Evolutionary conservation across 2,329 filamentous ascomycete genomes (phyloP).

Genomic region (Hymenoscyphus repandus): DNA sequence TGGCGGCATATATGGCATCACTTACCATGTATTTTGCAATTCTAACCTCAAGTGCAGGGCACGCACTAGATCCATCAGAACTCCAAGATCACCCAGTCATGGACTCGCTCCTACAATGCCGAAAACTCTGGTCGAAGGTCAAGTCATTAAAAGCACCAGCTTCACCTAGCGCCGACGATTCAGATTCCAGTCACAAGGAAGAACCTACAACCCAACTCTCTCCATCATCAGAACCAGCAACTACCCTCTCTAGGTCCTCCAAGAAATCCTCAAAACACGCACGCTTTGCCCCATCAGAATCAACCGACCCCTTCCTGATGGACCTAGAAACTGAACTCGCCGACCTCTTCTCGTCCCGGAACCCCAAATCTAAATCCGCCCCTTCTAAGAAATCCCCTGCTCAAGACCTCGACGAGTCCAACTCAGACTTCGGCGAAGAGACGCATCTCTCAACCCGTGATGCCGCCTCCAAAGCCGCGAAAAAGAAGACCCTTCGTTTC

Average conservation of each 20-base stretch:
- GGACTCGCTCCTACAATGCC: constrained; percentile 73
- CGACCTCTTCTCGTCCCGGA: constrained; percentile 36
- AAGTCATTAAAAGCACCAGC: constrained; percentile 51
- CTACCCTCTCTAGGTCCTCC: constrained; percentile 31
- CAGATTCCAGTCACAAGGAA: constrained; percentile 21
- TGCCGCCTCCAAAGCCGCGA: constrained; percentile 78
- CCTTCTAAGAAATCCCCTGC: constrained; percentile 39
- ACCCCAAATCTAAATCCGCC: constrained; percentile 21
- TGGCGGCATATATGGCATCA: constrained; percentile 80
- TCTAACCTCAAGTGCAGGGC: constrained; percentile 67
- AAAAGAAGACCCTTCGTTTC: constrained; percentile 91
- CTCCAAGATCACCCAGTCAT: constrained; percentile 89
- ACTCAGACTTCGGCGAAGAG: constrained; percentile 87
- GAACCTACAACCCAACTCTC: neutral
- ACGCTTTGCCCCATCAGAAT: constrained; percentile 28
- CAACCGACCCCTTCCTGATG: constrained; percentile 32
- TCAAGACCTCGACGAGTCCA: constrained; percentile 38
- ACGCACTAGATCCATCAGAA: constrained; percentile 68
- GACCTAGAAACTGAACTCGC: constrained; percentile 24
- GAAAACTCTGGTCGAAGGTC: constrained; percentile 73
- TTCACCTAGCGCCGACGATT: constrained; percentile 31
- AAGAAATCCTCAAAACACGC: constrained; percentile 32
- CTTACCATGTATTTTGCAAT: constrained; percentile 93
- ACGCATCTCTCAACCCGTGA: constrained; percentile 65
- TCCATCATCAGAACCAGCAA: constrained; percentile 30